Conservation (phyloP, 1,139 yeast species). For the Kodamaea derodonti region DNA sequence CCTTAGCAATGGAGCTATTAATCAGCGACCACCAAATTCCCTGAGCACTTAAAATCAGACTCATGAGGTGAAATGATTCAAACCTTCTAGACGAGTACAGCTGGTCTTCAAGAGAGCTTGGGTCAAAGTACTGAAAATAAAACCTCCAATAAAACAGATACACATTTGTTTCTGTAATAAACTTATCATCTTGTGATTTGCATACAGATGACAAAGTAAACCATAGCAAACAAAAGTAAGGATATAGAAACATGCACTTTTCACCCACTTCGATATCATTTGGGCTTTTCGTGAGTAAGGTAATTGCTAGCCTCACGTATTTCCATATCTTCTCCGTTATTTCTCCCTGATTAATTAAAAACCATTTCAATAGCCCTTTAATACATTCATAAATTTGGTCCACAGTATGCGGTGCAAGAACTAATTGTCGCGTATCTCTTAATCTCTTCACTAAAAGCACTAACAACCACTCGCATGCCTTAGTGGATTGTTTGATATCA, state of each 20-base stretch:
- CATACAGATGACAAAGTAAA: slow-evolving; percentile 9
- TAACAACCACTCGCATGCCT: slow-evolving; percentile 15
- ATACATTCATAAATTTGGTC: slow-evolving; percentile 19
- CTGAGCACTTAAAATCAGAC: slow-evolving; percentile 10
- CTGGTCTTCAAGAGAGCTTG: neutral
- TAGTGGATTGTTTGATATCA: slow-evolving; percentile 18
- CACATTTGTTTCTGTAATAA: neutral
- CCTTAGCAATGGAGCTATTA: slow-evolving; percentile 11
- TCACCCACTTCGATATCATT: slow-evolving; percentile 2
- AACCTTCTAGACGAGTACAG: slow-evolving; percentile 3
- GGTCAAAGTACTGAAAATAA: slow-evolving; percentile 7
- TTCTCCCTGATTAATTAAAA: slow-evolving; percentile 26
- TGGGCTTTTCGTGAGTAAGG: neutral
- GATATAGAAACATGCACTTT: slow-evolving; percentile 12
- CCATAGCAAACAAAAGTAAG: slow-evolving; percentile 23
- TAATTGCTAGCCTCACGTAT: slow-evolving; percentile 3
- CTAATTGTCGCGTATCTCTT: slow-evolving; percentile 1
- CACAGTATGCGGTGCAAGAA: neutral
- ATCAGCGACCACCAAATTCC: slow-evolving; percentile 20
- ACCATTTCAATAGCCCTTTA: slow-evolving; percentile 29
- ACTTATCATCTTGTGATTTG: neutral
- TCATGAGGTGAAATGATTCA: slow-evolving; percentile 16
- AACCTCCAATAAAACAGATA: slow-evolving; percentile 11
- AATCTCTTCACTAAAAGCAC: slow-evolving; percentile 6
- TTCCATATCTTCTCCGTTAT: slow-evolving; percentile 16